A percentile compares a stretch with the other conserved stretches of the same genome.
phyloP scores from a whole-genome alignment of 805 yeast genomes.

The Yarrowia sp. region DNA sequence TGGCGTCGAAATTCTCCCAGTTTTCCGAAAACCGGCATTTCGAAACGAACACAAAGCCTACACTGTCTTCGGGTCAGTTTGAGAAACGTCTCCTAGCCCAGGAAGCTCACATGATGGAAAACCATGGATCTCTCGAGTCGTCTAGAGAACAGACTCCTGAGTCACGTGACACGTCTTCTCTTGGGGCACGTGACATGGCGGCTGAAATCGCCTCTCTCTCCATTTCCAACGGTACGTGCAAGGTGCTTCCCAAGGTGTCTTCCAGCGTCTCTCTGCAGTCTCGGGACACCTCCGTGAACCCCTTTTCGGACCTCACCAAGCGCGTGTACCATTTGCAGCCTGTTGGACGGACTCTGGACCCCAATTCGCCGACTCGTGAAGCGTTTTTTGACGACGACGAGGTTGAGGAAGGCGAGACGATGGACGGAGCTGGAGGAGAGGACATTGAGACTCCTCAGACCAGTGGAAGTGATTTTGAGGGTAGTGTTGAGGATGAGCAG shows the following conservation, averaged over 20 bases:
- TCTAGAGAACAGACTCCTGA: slow-evolving; percentile 1
- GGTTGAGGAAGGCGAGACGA: slow-evolving; percentile 15
- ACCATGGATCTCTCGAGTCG: slow-evolving; percentile 4
- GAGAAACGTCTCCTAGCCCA: slow-evolving; percentile 14
- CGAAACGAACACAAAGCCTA: not conserved
- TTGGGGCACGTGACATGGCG: not conserved
- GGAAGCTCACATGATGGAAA: slow-evolving; percentile 24
- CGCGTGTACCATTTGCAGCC: slow-evolving; percentile 31
- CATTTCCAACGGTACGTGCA: slow-evolving; percentile 31
- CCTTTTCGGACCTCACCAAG: slow-evolving; percentile 18
- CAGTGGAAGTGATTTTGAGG: slow-evolving; percentile 3
- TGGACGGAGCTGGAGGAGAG: not conserved
- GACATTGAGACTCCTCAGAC: slow-evolving; percentile 5
- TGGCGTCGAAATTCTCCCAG: slow-evolving; percentile 2
- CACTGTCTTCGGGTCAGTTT: not conserved
- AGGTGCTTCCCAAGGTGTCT: slow-evolving; percentile 25
- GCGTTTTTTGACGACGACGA: slow-evolving; percentile 27
- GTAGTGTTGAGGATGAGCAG: not conserved
- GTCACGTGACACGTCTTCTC: not conserved
- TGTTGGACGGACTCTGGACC: not conserved
- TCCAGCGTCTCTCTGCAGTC: not conserved
- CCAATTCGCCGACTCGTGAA: slow-evolving; percentile 9
- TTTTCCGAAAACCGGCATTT: slow-evolving; percentile 10
- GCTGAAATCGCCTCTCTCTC: slow-evolving; percentile 21
- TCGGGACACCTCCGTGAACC: slow-evolving; percentile 1